phyloP scores from a whole-genome alignment of 176 grass and related monocot genomes.

The Triticum dicoccoides region DNA sequence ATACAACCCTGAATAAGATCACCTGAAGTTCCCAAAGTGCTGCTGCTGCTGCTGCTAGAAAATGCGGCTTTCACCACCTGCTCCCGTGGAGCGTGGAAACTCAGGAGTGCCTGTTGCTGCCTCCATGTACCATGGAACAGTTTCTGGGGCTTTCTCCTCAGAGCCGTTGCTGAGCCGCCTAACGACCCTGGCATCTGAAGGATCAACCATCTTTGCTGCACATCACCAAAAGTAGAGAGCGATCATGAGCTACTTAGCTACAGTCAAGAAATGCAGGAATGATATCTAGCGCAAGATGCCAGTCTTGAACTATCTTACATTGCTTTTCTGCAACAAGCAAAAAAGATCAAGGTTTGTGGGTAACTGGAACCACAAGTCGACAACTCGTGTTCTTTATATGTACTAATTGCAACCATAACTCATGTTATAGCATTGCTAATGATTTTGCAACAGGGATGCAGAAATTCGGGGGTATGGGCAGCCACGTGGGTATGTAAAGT shows the following conservation, averaged over 20 bases:
- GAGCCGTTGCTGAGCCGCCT: background rate
- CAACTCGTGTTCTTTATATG: background rate
- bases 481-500: background rate
- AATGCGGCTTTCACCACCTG: background rate
- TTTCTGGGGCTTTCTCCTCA: constrained; percentile 15
- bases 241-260: background rate
- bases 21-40: constrained; percentile 18
- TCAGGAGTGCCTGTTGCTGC: background rate
- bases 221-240: background rate
- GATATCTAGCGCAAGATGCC: background rate
- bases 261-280: background rate
- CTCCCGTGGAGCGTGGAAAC: constrained; percentile 1
- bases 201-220: constrained; percentile 31
- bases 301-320: background rate
- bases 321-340: background rate
- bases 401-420: background rate
- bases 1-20: background rate
- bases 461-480: background rate
- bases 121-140: constrained; percentile 19
- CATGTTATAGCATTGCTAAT: background rate
- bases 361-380: background rate
- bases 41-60: constrained; percentile 28
- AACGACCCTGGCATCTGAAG: constrained; percentile 1
- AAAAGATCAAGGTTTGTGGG: background rate
- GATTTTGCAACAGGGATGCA: background rate